phyloP scores from a whole-genome alignment of 345 rosid genomes.

The Luvunga scandens region DNA sequence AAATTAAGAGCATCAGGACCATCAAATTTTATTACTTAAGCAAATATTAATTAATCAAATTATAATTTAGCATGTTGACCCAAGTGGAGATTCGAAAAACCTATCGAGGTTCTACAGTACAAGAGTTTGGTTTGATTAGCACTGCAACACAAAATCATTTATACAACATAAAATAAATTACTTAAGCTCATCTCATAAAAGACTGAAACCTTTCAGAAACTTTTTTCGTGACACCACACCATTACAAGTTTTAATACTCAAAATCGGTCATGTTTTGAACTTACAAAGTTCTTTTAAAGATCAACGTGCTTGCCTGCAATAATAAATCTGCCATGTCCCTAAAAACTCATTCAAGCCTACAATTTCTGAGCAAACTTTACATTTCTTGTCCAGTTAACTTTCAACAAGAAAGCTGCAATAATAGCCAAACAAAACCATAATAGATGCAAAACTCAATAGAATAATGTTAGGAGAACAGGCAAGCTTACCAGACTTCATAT shows the following conservation, averaged over 20 bases:
- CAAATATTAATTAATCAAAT: too few species aligned
- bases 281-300: neutral
- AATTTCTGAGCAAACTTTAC: neutral
- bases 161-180: neutral
- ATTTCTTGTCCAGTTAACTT: neutral
- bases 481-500: slow-evolving; percentile 88
- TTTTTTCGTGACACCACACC: neutral
- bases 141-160: neutral
- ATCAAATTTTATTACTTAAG: too few species aligned
- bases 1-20: too few species aligned
- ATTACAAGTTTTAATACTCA: neutral
- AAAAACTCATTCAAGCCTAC: neutral
- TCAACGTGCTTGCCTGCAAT: neutral
- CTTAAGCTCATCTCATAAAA: neutral
- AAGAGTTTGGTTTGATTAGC: neutral
- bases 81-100: too few species aligned
- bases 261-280: neutral
- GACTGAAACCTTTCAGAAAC: neutral
- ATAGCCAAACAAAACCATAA: neutral
- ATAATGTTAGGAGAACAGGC: neutral
- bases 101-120: neutral
- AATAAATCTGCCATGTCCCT: neutral
- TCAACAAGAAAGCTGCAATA: neutral
- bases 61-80: too few species aligned
- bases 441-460: neutral